A percentile compares a stretch with the other conserved stretches of the same genome.
Conservation (phyloP, 2,329 filamentous ascomycete species). For the Pseudogymnoascus sp. region DNA sequence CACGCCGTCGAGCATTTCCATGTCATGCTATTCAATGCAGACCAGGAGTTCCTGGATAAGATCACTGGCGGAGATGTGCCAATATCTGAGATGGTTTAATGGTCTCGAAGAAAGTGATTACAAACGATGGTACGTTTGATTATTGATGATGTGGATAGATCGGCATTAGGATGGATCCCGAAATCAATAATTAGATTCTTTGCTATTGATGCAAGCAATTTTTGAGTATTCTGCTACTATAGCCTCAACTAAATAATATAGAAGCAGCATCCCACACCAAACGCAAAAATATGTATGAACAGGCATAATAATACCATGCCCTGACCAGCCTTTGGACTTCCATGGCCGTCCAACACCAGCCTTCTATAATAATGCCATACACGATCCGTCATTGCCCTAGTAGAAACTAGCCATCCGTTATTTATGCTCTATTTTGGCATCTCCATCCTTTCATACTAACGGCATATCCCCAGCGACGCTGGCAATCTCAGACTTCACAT, state of each 20-base stretch:
- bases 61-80: slow-evolving; percentile 70
- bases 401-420: not conserved
- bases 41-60: slow-evolving; percentile 56
- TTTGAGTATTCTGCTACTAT: not conserved
- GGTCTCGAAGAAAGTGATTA: not conserved
- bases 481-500: not conserved
- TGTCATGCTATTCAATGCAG: slow-evolving; percentile 77
- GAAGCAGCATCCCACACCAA: not conserved
- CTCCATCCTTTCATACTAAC: not conserved
- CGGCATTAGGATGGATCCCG: not conserved
- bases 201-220: not conserved
- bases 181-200: not conserved
- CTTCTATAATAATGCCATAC: not conserved
- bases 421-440: not conserved
- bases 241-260: not conserved
- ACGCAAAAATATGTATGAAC: not conserved
- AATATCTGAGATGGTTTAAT: slow-evolving; percentile 37
- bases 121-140: not conserved
- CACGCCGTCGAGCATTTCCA: slow-evolving; percentile 89
- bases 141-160: not conserved
- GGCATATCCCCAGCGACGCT: not conserved
- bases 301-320: not conserved
- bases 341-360: not conserved
- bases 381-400: not conserved
- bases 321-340: not conserved